Evolutionary conservation across 495 filamentous ascomycete genomes (phyloP).

Genomic region (Penicillium macrosclerotiorum): DNA sequence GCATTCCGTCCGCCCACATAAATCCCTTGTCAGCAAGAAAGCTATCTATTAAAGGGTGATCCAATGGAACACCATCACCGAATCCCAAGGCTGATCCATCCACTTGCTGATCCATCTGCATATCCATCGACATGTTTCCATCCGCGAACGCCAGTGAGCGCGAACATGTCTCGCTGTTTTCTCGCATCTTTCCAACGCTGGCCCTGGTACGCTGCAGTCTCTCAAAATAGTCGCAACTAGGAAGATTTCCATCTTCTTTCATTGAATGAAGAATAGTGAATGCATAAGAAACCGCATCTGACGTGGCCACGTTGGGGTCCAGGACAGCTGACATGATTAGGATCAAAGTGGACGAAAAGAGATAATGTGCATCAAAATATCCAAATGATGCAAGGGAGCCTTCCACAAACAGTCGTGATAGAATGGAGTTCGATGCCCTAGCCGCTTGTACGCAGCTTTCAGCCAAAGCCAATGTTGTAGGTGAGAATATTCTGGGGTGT

Average conservation of each 20-base stretch:
- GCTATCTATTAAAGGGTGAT: constrained; percentile 14
- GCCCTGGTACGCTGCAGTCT: constrained; percentile 12
- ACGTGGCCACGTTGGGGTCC: constrained; percentile 16
- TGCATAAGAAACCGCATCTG: constrained; percentile 22
- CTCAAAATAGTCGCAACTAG: constrained; percentile 21
- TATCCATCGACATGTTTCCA: neutral
- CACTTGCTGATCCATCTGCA: neutral
- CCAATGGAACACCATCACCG: too few relatives aligned
- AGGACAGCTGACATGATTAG: constrained; percentile 27
- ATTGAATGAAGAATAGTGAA: constrained; percentile 22
- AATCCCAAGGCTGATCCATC: neutral
- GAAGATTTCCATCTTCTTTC: constrained; percentile 27
- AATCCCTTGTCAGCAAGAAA: constrained; percentile 9
- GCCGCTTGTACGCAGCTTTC: constrained; percentile 29
- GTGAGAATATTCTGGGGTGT: constrained; percentile 6
- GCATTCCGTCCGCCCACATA: constrained; percentile 10
- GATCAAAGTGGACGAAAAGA: constrained; percentile 28
- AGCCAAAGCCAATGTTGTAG: constrained; percentile 21
- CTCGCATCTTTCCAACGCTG: constrained; percentile 13
- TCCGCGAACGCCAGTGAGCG: neutral
- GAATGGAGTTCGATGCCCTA: constrained; percentile 20
- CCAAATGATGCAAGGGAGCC: constrained; percentile 26
- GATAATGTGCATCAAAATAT: constrained; percentile 28
- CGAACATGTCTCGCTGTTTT: neutral
- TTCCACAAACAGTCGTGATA: constrained; percentile 21